A percentile compares a stretch with the other conserved stretches of the same genome.
Conservation (phyloP, 1,284 basidiomycete genomes). For the Marasmius oreades region DNA sequence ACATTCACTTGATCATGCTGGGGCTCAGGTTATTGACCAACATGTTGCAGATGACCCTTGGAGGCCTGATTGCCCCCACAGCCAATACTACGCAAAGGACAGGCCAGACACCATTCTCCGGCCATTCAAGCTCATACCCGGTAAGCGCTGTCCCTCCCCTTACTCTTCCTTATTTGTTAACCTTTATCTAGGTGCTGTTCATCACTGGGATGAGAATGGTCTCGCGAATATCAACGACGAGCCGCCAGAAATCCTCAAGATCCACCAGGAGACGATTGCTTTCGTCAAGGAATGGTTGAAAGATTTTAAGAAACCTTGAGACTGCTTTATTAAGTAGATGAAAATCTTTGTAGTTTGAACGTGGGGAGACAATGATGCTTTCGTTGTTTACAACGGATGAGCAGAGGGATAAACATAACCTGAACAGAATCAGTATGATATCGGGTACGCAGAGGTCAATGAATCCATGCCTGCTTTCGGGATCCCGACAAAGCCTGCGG, state of each 20-base stretch:
- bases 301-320: constrained; percentile 45
- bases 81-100: constrained; percentile 60
- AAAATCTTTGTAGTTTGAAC: no score
- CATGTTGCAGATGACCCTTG: constrained; percentile 78
- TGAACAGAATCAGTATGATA: no score
- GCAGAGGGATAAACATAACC: no score
- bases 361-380: no score
- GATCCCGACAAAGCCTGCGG: no score
- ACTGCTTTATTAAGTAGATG: background rate
- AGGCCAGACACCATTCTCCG: constrained; percentile 68
- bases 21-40: background rate
- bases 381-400: no score
- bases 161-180: constrained; percentile 3
- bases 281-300: constrained; percentile 86
- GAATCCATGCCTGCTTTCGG: no score
- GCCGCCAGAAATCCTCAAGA: constrained; percentile 74
- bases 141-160: constrained; percentile 38
- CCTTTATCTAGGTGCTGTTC: constrained; percentile 62
- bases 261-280: constrained; percentile 77
- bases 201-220: constrained; percentile 91
- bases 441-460: no score
- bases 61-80: constrained; percentile 86
- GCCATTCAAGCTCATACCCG: constrained; percentile 89
- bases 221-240: constrained; percentile 63
- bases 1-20: constrained; percentile 20